Evolutionary conservation across 768 basidiomycete genomes (phyloP), one percentile per base, ranked within the genome.

Genomic region (Lentinus tigrinus): DNA sequence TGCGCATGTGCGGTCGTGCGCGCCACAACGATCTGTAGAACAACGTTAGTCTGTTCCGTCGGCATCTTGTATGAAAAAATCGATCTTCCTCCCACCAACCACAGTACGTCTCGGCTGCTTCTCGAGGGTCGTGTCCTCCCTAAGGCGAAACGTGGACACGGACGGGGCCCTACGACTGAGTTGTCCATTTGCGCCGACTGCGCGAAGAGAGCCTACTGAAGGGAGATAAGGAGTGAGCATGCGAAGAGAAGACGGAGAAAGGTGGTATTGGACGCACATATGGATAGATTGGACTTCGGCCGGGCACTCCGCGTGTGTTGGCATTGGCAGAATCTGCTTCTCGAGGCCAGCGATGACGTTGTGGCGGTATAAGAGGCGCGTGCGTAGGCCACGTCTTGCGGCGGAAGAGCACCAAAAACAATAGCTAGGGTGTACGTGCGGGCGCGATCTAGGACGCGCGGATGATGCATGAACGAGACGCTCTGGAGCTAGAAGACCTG

Each of bases 271-370:
- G 38, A 46, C 31, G 52, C 40, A n/a, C 16, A 52, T 52, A 40
- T 42, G 52, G 52, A 54, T 58, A 58, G 47, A 58, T 58, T 58
- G 52, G 24, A 24, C 47, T 21, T 48, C 52, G 57, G 57, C 52
- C 53, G 6, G 40, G 21, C 47, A 19, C 16, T 44, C 17, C 39
- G 51, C n/a, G 47, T 28, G 43, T 31, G 40, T n/a, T 46, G 27
- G 4, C 16, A n/a, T 39, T 37, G n/a, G 4, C 34, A 34, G 37
- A 26, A 19, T 38, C 47, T 17, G 38, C 37, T 56, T 56, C 47
- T 39, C 27, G 24, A 28, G 26, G 46, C 46, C 27, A 55, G n/a
- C 46, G 13, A 40, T 39, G 47, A 40, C 24, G 47, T 24, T 38
- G 8, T n/a, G 24, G 52, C 43, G 19, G 42, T 21, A 24, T 26